Evolutionary conservation across 1,139 yeast species (phyloP).

Genomic region (Taphrina communis): DNA sequence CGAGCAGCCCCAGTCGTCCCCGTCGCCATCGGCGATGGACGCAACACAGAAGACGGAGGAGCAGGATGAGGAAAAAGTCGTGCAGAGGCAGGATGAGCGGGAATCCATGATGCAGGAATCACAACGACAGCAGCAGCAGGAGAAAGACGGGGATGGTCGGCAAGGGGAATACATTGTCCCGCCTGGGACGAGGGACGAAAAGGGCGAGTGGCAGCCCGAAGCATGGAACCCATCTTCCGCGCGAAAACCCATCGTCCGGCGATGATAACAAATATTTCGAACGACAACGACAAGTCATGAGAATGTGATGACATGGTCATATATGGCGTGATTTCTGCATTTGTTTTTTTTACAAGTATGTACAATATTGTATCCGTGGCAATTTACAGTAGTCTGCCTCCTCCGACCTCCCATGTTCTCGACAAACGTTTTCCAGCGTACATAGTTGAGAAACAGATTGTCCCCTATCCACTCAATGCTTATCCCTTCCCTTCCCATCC

Average conservation of each 20-base stretch:
- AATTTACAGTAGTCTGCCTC: too few relatives aligned
- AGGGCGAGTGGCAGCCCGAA: slow-evolving; percentile 40
- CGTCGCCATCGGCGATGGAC: neutral
- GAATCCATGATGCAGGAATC: neutral
- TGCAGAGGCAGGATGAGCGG: neutral
- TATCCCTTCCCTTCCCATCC: too few relatives aligned
- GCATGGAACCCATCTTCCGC: slow-evolving; percentile 19
- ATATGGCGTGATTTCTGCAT: too few relatives aligned
- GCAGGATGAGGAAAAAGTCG: slow-evolving; percentile 4
- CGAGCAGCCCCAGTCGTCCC: neutral
- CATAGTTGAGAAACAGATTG: too few relatives aligned
- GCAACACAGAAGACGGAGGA: neutral
- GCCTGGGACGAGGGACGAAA: slow-evolving; percentile 38
- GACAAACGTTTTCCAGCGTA: too few relatives aligned
- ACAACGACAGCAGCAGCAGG: neutral
- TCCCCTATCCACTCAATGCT: too few relatives aligned
- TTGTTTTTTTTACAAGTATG: too few relatives aligned
- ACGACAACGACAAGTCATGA: too few relatives aligned
- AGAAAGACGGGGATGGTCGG: neutral
- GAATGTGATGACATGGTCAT: too few relatives aligned
- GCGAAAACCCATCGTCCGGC: neutral
- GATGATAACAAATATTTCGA: neutral
- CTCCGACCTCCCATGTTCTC: too few relatives aligned
- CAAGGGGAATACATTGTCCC: slow-evolving; percentile 24
- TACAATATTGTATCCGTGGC: too few relatives aligned